Evolutionary conservation across 805 yeast genomes (phyloP).

Genomic region (Starmerella powellii): DNA sequence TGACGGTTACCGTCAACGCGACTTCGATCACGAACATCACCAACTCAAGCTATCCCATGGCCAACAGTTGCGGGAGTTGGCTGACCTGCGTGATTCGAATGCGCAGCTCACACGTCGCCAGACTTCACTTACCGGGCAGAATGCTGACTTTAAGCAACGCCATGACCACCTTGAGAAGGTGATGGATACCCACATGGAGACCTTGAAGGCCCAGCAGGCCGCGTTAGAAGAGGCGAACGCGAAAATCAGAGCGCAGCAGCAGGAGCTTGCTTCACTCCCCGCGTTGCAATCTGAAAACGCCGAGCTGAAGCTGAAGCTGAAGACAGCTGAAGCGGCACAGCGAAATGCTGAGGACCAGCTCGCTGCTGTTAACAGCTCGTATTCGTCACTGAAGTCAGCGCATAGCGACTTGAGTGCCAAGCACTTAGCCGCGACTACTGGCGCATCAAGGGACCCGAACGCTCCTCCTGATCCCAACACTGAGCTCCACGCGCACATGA

Average conservation of each 20-base stretch:
- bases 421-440: conserved; percentile 10
- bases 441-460: neutral
- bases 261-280: conserved; percentile 12
- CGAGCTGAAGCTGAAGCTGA: conserved; percentile 18
- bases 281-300: conserved; percentile 17
- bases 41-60: conserved; percentile 14
- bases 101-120: conserved; percentile 17
- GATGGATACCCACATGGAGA: conserved; percentile 20
- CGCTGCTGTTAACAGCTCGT: conserved; percentile 13
- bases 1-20: conserved; percentile 18
- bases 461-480: conserved; percentile 2
- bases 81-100: conserved; percentile 12
- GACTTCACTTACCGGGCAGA: conserved; percentile 7
- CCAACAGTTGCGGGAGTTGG: conserved; percentile 15
- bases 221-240: conserved; percentile 17
- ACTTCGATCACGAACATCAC: conserved; percentile 18
- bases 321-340: conserved; percentile 15
- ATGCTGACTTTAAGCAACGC: conserved; percentile 12
- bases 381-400: conserved; percentile 15
- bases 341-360: conserved; percentile 20
- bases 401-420: conserved; percentile 20
- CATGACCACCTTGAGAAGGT: conserved; percentile 12
- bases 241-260: conserved; percentile 15
- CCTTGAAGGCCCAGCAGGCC: conserved; percentile 15
- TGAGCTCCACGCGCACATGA: conserved; percentile 14